Evolutionary conservation across 306 rosid species (phyloP), one percentile per base, ranked within the genome.

Genomic region (Notholithocarpus densiflorus): DNA sequence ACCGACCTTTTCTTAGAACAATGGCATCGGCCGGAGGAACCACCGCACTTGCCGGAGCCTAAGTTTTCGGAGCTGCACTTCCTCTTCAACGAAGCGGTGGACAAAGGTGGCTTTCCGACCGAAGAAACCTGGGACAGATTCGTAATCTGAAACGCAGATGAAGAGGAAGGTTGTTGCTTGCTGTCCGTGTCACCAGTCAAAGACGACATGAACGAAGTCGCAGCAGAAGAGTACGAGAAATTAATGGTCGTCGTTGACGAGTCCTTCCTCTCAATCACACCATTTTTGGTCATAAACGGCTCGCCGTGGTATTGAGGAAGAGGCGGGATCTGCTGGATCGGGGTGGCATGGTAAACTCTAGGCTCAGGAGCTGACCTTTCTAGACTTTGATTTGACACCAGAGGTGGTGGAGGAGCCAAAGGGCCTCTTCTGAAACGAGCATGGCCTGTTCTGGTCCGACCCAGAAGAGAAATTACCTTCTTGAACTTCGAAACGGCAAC

Each of bases 381-480:
- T 2, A 68, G 78, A 45, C 5, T 18, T 15, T 72, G 94, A 56
- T 4, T 17, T 51, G 1, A 68, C 68, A 5, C 45, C 45, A 40
- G 45, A 7, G 10, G 10, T 0, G 32, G 15, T 12, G 53, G 53
- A 0, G 77, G n/a, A 53, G 51, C n/a, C 32, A 90, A 34, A 48
- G 97, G 97, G 23, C 90, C 97, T 73, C 97, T 73, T 37, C 97
- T 73, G 79, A 94, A 94, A 0, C 98, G 93, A 37, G 98, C 97
- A 55, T 92, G 98, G 13, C 98, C 98, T 29, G 92, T 88, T 32
- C 97, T 84, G 64, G 88, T 87, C 52, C 92, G 92, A 72, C 92
- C 97, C 14, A 94, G 88, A 19, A 92, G 93, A 29, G 98, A 92
- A 81, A 94, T 92, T 1, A 90, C 97, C 75, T 79, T 82, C 74